Evolutionary conservation across 2,329 filamentous ascomycete genomes (phyloP), one percentile per base, ranked within the genome.

Genomic region (Aureobasidium zeae): DNA sequence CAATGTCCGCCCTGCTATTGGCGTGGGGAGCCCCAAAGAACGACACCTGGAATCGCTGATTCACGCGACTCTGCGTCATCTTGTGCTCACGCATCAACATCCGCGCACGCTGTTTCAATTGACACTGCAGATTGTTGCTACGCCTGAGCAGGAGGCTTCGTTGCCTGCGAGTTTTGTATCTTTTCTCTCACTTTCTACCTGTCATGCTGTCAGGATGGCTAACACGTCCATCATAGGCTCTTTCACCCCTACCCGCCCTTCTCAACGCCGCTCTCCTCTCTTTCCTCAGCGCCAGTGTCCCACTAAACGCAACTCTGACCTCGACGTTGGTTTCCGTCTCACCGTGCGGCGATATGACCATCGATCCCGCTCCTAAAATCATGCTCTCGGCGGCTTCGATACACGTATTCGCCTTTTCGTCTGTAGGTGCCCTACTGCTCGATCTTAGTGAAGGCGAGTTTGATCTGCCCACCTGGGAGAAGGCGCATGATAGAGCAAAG

Each of bases 361-460:
- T 43, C 9, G 73, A 81, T 44, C 86, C 86, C 5, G 76, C 74
- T 3, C 69, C 77, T 5, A 68, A 74, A 16, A 72, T 83, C 48
- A 70, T 80, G 33, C 70, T 77, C 51, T 64, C 67, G 33, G 80
- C 83, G 9, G 71, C 67, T 44, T 93, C 86, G 4, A 65, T 85
- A 16, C 89, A 95, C 59, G 85, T 83, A n/a, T 71, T 95, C 46
- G 82, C 79, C 5, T 94, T 91, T 59, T 81, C 81, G n/a, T 79
- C 80, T 1, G 69, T 77, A 39, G 76, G 81, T 7, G 78, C 85
- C 47, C 66, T 94, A 39, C 64, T 95, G 16, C 64, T 94, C 30
- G 79, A 76, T 24, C 84, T 94, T 64, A 94, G 86, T 55, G 79
- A 89, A 55, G 89, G 89, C 1, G 65, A 66, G 3, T 96, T 95